These are phyloP conservation scores for Aquilaria yunnanensis DNA, from an alignment of 345 rosid species.

Conservation along the genomic window DNA sequence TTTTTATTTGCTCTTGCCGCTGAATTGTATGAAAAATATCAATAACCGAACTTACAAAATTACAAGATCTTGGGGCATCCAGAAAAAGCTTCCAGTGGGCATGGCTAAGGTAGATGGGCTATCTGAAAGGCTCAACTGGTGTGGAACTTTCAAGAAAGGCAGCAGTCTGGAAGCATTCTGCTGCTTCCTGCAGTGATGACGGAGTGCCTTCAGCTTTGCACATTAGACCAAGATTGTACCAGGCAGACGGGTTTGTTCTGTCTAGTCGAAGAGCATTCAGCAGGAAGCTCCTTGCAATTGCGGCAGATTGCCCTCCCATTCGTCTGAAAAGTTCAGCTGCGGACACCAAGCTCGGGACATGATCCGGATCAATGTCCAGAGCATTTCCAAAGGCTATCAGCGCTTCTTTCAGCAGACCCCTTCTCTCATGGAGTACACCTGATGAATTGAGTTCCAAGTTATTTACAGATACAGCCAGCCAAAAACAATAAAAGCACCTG, in stretches of 20 bases:
- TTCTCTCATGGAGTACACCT: slow-evolving; percentile 52
- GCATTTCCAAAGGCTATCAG: slow-evolving; percentile 42
- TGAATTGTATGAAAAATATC: neutral
- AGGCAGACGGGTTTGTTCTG: slow-evolving; percentile 54
- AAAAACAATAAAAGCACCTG: neutral
- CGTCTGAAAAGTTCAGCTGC: slow-evolving; percentile 44
- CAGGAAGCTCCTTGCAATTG: slow-evolving; percentile 50
- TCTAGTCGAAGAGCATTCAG: slow-evolving; percentile 62
- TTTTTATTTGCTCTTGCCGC: neutral
- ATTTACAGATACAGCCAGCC: neutral
- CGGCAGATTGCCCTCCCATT: slow-evolving; percentile 29
- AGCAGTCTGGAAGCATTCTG: slow-evolving; percentile 63
- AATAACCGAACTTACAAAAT: neutral
- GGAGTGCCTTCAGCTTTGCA: slow-evolving; percentile 36
- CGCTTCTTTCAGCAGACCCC: slow-evolving; percentile 56
- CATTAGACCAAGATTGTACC: slow-evolving; percentile 71
- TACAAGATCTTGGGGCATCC: neutral
- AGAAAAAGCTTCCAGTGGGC: neutral
- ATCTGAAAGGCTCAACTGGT: slow-evolving; percentile 81
- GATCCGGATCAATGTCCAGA: slow-evolving; percentile 50
- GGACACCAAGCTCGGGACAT: slow-evolving; percentile 65
- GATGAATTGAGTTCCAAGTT: neutral
- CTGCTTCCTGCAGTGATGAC: slow-evolving; percentile 43
- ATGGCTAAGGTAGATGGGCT: neutral
- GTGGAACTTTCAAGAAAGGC: slow-evolving; percentile 52